Base-by-base conservation (phyloP, 208 protist species). In the Crithidia acanthocephali region DNA sequence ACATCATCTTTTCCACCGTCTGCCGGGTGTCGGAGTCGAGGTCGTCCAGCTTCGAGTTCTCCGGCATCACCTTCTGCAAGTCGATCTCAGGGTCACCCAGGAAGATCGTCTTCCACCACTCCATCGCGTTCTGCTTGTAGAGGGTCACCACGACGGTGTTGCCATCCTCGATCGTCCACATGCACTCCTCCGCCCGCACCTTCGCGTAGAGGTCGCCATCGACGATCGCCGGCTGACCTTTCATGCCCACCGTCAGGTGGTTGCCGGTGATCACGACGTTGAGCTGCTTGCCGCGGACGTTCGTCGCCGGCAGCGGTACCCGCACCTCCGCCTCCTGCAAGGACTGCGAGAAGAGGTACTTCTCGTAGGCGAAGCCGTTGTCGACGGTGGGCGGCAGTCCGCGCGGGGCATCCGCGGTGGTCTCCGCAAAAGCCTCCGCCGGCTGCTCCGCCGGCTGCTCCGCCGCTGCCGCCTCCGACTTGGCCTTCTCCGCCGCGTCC, bases 1-100 rank as follows among this genome's bases (percentile, higher is more conserved):
- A 98, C 95, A 98, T 98, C 96, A 98, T 98, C 87, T 98, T 98
- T 78, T 98, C 95, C 51, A 98, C 96, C 32, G 92, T 97, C 81
- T 97, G 85, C n/a, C 95, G 86, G 18, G 96, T 98, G 53, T 98
- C 96, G 51, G 79, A 76, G 80, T 98, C 96, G 33, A 98, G 86
- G 81, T 98, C 95, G 68, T 94, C 88, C n/a, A 98, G 78, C 80
- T 98, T 98, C 33, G 91, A 97, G 79, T 97, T 98, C 84, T 98
- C 93, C 27, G 96, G 96, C 42, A 97, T 76, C 35, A 98, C 94
- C 80, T 98, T 98, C 72, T 95, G 91, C 48, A 97, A 79, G 57
- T 98, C 95, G 68, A 98, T 96, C 67, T 95, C 92, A 13, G 85
- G 81, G 72, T 97, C 91, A 16, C 94, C 92, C 25, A 72, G 51